Evolutionary conservation across 2,329 filamentous ascomycete genomes (phyloP).

Genomic region (Cordyceps pruinosa): DNA sequence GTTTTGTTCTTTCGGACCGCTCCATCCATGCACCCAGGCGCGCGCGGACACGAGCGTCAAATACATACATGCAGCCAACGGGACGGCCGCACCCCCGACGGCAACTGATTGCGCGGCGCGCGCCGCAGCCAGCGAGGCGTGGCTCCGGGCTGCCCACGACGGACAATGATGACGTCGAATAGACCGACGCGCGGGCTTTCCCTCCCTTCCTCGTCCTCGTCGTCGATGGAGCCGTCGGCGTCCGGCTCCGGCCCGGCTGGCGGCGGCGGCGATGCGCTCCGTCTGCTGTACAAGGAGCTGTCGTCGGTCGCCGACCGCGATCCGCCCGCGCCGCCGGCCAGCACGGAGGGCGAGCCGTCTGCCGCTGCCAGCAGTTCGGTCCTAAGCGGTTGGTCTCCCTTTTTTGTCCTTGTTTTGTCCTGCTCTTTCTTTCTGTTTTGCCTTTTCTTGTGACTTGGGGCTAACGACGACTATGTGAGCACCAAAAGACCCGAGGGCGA

Average conservation of each 20-base stretch:
- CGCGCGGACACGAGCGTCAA: no score
- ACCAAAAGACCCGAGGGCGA: constrained; percentile 2
- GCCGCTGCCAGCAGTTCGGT: background rate
- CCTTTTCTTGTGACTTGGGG: background rate
- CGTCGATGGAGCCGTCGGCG: background rate
- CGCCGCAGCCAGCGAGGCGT: no score
- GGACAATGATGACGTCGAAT: background rate
- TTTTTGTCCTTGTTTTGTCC: no score
- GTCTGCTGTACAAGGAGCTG: constrained; percentile 1
- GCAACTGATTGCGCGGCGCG: no score
- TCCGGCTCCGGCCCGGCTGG: background rate
- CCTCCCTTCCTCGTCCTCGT: background rate
- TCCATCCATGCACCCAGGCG: no score
- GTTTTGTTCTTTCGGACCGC: no score
- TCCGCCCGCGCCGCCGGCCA: background rate
- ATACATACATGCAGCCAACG: no score
- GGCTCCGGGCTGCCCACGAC: background rate
- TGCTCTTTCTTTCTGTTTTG: background rate
- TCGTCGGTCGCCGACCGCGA: constrained; percentile 7
- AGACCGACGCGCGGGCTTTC: background rate
- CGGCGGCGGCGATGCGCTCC: background rate
- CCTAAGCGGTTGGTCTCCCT: background rate
- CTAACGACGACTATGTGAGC: background rate
- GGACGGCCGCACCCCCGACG: no score
- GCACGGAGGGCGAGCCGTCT: background rate